Conservation (phyloP, 1,284 basidiomycete species). For the Tylopilus orsonianus region DNA sequence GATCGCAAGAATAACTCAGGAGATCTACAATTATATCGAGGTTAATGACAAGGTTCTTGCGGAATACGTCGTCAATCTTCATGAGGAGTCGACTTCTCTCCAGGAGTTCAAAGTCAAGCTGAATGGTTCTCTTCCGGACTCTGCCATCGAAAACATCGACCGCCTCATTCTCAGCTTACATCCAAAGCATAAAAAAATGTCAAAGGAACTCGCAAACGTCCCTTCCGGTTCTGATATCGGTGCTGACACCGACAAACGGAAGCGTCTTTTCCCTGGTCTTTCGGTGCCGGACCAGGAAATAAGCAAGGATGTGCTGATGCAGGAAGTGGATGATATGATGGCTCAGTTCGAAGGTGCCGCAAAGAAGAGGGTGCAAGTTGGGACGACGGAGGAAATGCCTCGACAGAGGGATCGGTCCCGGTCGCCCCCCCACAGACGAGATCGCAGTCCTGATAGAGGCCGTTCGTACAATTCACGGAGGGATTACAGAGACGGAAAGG, state of each 20-base stretch:
- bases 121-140: conserved; percentile 83
- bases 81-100: conserved; percentile 78
- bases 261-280: conserved; percentile 89
- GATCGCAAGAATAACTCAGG: conserved; percentile 86
- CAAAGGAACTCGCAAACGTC: conserved; percentile 44
- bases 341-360: conserved; percentile 70
- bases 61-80: conserved; percentile 93
- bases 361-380: conserved; percentile 55
- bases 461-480: conserved; percentile 46
- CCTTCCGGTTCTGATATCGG: conserved; percentile 36
- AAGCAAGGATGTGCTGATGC: conserved; percentile 67
- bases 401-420: conserved; percentile 50
- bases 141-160: conserved; percentile 90
- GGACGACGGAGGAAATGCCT: conserved; percentile 52
- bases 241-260: conserved; percentile 71
- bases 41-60: conserved; percentile 90
- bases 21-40: conserved; percentile 84
- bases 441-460: conserved; percentile 55
- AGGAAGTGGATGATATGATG: conserved; percentile 88
- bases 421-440: conserved; percentile 49
- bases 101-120: conserved; percentile 83
- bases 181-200: conserved; percentile 90
- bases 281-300: conserved; percentile 79
- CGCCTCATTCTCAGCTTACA: conserved; percentile 93
- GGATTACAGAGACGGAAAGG: conserved; percentile 39